Base-by-base conservation (phyloP, 2,329 filamentous ascomycete species). In the Calonectria multiphialidica region DNA sequence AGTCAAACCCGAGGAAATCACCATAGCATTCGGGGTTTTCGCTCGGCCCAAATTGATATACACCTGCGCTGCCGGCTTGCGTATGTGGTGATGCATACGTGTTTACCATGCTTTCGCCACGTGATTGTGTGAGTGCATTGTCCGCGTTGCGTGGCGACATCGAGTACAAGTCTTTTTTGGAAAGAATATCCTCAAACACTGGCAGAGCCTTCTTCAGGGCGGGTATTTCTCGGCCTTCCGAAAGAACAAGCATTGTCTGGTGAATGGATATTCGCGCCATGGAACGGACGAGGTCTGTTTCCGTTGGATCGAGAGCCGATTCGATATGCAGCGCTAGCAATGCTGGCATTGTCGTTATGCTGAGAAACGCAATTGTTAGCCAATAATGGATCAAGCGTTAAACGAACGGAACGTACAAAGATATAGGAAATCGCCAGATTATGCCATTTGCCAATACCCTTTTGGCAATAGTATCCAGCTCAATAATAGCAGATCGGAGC, bases 401-500 rank as follows among this genome's bases (percentile, higher is more conserved):
- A 47, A 2, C 10, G n/a, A 64, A 18, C 25, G 3, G 3, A 3
- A 66, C 74, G 6, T 67, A 75, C 74, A 74, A 76, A 2, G 69
- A 44, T 0, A 68, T 70, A 0, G 74, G 72, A 6, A 75, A 21
- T 28, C 53, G 59, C 0, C 40, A 35, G 1, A 76, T 67, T 0
- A 12, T 66, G 7, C 47, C 42, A 7, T 71, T 68, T 2, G 70
- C 18, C 2, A 76, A 9, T 1, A 75, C 57, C 1, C 75, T 68
- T 25, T 73, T 73, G 0, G 55, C 21, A 12, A 76, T 73, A 0
- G 57, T 61, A 2, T 76, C 74, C 3, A 76, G 63, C 21, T 76
- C 75, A 8, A 75, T 42, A 1, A 70, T 70, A 0, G 68, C 72
- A 0, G 68, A 42, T 10, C 68, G 63, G n/a, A 76, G 74, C 2